A percentile compares a stretch with the other conserved stretches of the same genome.
phyloP scores from a whole-genome alignment of 805 yeast genomes.

The Komagataella pseudopastoris region DNA sequence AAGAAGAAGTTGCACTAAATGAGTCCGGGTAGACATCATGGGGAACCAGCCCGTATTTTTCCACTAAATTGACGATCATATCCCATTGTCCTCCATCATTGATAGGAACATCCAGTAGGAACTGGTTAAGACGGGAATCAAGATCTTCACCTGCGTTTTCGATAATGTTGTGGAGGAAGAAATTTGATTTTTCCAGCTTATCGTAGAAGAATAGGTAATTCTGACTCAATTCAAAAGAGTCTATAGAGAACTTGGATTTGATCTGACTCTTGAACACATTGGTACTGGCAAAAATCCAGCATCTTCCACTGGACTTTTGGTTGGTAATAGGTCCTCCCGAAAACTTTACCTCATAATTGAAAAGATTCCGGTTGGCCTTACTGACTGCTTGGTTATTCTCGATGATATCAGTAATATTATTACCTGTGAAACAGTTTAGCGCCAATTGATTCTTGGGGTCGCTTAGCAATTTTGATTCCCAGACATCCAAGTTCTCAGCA shows the following conservation, averaged over 20 bases:
- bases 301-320: conserved; percentile 70
- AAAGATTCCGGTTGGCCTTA: conserved; percentile 20
- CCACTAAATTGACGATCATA: conserved; percentile 66
- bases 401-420: conserved; percentile 28
- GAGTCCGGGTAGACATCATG: conserved; percentile 62
- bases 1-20: conserved; percentile 38
- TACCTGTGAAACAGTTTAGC: conserved; percentile 38
- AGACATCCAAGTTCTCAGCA: conserved; percentile 18
- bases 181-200: conserved; percentile 76
- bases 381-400: conserved; percentile 19
- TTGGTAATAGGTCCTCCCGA: conserved; percentile 59
- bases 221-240: conserved; percentile 67
- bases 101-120: conserved; percentile 50
- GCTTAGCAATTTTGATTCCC: conserved; percentile 31
- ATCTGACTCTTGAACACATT: conserved; percentile 61
- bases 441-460: conserved; percentile 39
- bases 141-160: conserved; percentile 54
- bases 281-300: conserved; percentile 84
- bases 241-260: conserved; percentile 47
- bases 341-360: conserved; percentile 28
- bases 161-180: conserved; percentile 61
- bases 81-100: conserved; percentile 88
- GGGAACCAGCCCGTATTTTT: conserved; percentile 75
- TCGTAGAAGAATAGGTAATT: conserved; percentile 74
- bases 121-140: conserved; percentile 62